Evolutionary conservation across 768 basidiomycete species (phyloP), one percentile per base, ranked within the genome.

Genomic region (Panaeolus papilionaceus): DNA sequence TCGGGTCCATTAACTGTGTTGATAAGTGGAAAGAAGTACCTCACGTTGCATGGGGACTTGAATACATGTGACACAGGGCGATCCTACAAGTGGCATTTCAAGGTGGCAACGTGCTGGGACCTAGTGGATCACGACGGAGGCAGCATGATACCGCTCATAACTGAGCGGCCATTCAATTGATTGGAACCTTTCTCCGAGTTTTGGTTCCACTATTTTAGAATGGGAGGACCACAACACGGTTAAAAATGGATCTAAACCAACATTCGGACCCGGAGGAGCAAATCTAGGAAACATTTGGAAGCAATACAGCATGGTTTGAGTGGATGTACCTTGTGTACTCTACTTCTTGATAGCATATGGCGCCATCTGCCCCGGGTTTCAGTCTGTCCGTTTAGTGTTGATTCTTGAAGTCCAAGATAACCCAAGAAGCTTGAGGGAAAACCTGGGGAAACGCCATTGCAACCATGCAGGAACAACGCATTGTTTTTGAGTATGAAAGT

Each of bases 291-390:
- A 58, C n/a, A n/a, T 33, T 10, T 9, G 28, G 14, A 58, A 58
- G 33, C 10, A 51, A 14, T 37, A n/a, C 54, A 58, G 54, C 54
- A 33, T 58, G 54, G 54, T 58, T 16, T 33, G 33, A 33, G 33
- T 33, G 6, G 4, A 12, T 37, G 33, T 58, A 58, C 54, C 54
- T 58, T 58, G 33, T 58, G 54, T 58, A 11, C 54, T 16, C 1
- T 58, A 33, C 47, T 49, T 49, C 47, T 33, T 4, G 33, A 58
- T 14, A 58, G 14, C 54, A 58, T 58, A 58, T 58, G 54, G 54
- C 16, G 54, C 14, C 33, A 58, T 58, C 54, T 58, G 54, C 54
- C 33, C 54, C 26, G 28, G 12, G 54, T 58, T 58, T 5, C 28
- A 58, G 12, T 49, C 33, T 49, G 47, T 49, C 20, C 8, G 20